phyloP scores from a whole-genome alignment of 768 basidiomycete genomes.

The Termitomyces sp. region DNA sequence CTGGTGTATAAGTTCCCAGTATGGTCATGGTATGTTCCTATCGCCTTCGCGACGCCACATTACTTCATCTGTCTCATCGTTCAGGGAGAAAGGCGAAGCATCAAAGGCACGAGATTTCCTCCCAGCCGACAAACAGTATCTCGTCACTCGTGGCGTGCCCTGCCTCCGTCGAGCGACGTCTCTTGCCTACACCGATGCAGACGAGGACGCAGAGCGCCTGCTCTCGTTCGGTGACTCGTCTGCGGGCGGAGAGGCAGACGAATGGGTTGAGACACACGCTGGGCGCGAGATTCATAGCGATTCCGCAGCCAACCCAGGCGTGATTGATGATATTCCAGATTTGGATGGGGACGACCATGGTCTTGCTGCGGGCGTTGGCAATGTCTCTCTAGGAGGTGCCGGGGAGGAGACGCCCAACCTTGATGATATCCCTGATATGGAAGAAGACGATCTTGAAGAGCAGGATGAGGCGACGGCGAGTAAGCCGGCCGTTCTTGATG shows the following conservation, averaged over 20 bases:
- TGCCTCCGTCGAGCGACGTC: conserved; percentile 92
- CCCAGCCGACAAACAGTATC: conserved; percentile 94
- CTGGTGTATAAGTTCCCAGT: conserved; percentile 97
- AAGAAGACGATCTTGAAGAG: conserved; percentile 87
- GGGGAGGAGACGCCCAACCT: conserved; percentile 78
- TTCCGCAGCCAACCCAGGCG: conserved; percentile 52
- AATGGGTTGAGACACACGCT: conserved; percentile 99
- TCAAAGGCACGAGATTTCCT: conserved; percentile 86
- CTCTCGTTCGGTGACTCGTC: conserved; percentile 74
- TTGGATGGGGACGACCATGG: conserved; percentile 52
- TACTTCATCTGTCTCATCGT: conserved; percentile 1
- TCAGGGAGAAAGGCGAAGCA: conserved; percentile 92
- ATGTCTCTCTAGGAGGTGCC: conserved; percentile 37
- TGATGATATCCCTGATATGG: conserved; percentile 99
- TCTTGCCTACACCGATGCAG: conserved; percentile 89
- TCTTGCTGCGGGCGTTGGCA: conserved; percentile 39
- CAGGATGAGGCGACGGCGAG: conserved; percentile 84
- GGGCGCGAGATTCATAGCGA: conserved; percentile 56
- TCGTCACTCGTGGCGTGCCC: conserved; percentile 93
- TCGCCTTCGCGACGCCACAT: not conserved
- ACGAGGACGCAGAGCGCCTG: conserved; percentile 93
- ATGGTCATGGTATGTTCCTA: conserved; percentile 79
- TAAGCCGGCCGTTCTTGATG: conserved; percentile 38
- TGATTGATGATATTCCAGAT: conserved; percentile 86
- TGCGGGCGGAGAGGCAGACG: conserved; percentile 59